Percentiles rank a stretch among this genome's conserved stretches.
These are phyloP conservation scores for Pseudopithomyces chartarum DNA, from an alignment of 2,329 filamentous ascomycete genomes.

Conservation along the genomic window DNA sequence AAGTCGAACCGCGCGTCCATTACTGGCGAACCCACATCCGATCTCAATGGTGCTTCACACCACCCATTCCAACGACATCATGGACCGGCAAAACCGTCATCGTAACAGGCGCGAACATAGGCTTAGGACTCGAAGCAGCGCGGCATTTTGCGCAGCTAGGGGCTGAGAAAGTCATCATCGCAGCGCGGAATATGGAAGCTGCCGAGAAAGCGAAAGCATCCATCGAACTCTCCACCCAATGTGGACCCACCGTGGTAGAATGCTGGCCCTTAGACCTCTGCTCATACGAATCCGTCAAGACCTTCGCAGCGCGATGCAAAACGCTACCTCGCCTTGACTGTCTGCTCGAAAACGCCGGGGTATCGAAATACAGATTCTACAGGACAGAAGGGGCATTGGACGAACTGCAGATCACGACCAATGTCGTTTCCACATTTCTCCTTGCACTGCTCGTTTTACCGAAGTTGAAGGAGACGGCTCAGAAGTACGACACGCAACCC, in stretches of 20 bases:
- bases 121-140: slow-evolving; percentile 52
- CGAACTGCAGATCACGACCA: slow-evolving; percentile 44
- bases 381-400: slow-evolving; percentile 26
- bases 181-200: slow-evolving; percentile 47
- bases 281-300: slow-evolving; percentile 43
- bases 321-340: neutral
- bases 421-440: slow-evolving; percentile 47
- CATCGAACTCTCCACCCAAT: slow-evolving; percentile 40
- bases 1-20: neutral
- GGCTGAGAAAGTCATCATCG: slow-evolving; percentile 50
- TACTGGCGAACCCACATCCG: slow-evolving; percentile 1
- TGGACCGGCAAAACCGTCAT: slow-evolving; percentile 46
- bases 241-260: slow-evolving; percentile 37
- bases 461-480: slow-evolving; percentile 29
- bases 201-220: slow-evolving; percentile 49
- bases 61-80: slow-evolving; percentile 28
- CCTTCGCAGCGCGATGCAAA: slow-evolving; percentile 33
- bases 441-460: slow-evolving; percentile 36
- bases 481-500: slow-evolving; percentile 24
- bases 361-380: neutral
- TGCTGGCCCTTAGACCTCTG: slow-evolving; percentile 53
- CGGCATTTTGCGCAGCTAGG: slow-evolving; percentile 47
- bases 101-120: slow-evolving; percentile 54
- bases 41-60: slow-evolving; percentile 26
- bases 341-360: slow-evolving; percentile 4